Conservation (phyloP, 1,139 yeast genomes). For the Lodderomyces beijingensis region DNA sequence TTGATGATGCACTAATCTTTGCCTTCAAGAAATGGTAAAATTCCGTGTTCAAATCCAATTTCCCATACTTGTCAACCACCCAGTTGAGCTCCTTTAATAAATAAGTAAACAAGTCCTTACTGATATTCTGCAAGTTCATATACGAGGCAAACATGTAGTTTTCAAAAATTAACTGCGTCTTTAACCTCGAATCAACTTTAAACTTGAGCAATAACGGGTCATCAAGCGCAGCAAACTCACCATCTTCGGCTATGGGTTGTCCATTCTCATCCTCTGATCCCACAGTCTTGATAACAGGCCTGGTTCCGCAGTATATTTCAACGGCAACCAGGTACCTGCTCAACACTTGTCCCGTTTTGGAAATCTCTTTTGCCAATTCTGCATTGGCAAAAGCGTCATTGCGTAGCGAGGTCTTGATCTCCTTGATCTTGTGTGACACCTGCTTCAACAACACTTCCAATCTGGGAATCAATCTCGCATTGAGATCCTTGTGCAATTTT, state of each 20-base stretch:
- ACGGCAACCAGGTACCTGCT: slow-evolving; percentile 29
- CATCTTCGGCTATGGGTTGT: slow-evolving; percentile 11
- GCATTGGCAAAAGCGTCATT: slow-evolving; percentile 43
- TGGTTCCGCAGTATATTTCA: slow-evolving; percentile 28
- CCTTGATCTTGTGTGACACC: slow-evolving; percentile 38
- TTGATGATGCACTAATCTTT: slow-evolving; percentile 20
- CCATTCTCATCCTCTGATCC: slow-evolving; percentile 16
- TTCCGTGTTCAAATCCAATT: slow-evolving; percentile 17
- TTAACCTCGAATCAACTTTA: slow-evolving; percentile 38
- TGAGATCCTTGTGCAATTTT: slow-evolving; percentile 32
- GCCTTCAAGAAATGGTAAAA: slow-evolving; percentile 18
- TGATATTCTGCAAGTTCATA: slow-evolving; percentile 40
- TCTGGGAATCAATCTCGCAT: slow-evolving; percentile 32
- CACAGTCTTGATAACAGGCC: slow-evolving; percentile 25
- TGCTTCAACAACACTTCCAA: slow-evolving; percentile 37
- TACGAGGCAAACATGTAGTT: slow-evolving; percentile 44
- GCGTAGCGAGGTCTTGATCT: slow-evolving; percentile 37
- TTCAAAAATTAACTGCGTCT: slow-evolving; percentile 40
- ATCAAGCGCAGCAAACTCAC: slow-evolving; percentile 25
- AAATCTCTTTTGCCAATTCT: slow-evolving; percentile 34
- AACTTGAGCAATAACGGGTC: slow-evolving; percentile 44
- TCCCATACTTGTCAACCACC: slow-evolving; percentile 34
- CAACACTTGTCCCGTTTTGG: slow-evolving; percentile 36
- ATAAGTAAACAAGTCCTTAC: slow-evolving; percentile 38
- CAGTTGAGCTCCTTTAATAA: slow-evolving; percentile 35